Evolutionary conservation across 441 rosid genomes (phyloP), one percentile per base, ranked within the genome.

Genomic region (Arabidopsis hybrid): DNA sequence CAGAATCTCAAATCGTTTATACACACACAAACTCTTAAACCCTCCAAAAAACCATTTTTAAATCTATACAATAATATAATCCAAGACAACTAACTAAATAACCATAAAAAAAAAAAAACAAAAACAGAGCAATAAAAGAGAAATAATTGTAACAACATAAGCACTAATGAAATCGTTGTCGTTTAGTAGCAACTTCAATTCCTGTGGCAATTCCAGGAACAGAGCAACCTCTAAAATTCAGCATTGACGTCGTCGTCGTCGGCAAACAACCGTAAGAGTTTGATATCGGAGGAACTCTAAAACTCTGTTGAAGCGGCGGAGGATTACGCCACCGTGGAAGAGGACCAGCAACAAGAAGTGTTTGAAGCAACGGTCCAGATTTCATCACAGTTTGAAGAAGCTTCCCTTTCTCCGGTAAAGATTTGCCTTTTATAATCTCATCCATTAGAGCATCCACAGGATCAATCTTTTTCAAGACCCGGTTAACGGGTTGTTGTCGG

Each of bases 291-390:
- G 90, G 95, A 52, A 86, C 83, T 75, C 83, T 85, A 71, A 87
- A 77, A 1, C 83, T 46, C 32, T 86, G 87, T 36, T 91, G 92
- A 66, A 97, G 93, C 47, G 95, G 92, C 21, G 99, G 99, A 21
- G 98, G 99, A 39, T 95, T 92, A 69, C 96, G 78, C 98, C 99
- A 95, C 73, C 72, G 79, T 8, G 99, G 99, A 43, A 95, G 89
- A 0, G 95, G 97, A 17, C 97, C 98, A 0, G 99, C 87, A 16
- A 92, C 87, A 2, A 92, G 83, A 42, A 92, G 86, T 1, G 93
- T 86, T 42, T 85, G 87, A 18, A 93, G 91, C 38, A 95, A 88
- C 53, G 98, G 99, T 0, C 95, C 96, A 0, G 92, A 83, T 39
- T 85, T 93, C 82, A 80, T 83, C 21, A 95, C 89, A 2, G 92